Base-by-base conservation (phyloP, 768 basidiomycete species). In the Russula compacta region DNA sequence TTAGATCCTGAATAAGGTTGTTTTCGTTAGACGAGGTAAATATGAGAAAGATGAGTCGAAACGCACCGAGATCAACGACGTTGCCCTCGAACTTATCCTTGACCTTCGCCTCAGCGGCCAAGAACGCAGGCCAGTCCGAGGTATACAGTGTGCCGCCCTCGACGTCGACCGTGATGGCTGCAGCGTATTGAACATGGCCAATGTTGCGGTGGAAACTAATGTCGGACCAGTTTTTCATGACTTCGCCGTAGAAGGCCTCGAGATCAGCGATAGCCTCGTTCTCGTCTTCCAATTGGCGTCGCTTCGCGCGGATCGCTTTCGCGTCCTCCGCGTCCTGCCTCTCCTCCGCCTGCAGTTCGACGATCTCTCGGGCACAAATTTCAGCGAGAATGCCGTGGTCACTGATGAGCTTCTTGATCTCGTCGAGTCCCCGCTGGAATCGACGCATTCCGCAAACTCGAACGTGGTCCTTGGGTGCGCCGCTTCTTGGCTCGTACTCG, bases 1-100 rank as follows among this genome's bases (percentile, higher is more conserved):
- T 50, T 58, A 0, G 56, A 42, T 35, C 57, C 42, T 52, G 19
- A 58, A 58, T 51, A 58, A 43, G 21, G 40, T 51, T 43, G 40
- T 21, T 35, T 43, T 51, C 14, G 19, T 51, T 44, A 35, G 40
- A 51, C 19, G 49, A 51, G 33, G 49, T 12, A n/a, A 52, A 51
- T 12, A 7, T 8, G 44, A 56, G 55, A 36, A 51, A 44, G 32
- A 51, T 51, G 15, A 50, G 44, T 38, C 21, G 19, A 51, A 51
- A 36, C 50, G 15, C 40, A 58, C 49, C 33, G 4, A 58, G 32
- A 44, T 58, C 49, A 24, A 57, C 29, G 29, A 57, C 29, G 21
- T 51, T 58, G 9, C 57, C 57, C 33, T 51, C 42, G 1, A 58
- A 58, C 33, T 36, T 2, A 36, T 4, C 33, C 49, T 8, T 58